A percentile compares a stretch with the other conserved stretches of the same genome.
These are phyloP conservation scores for Fusarium domesticum DNA, from an alignment of 2,329 filamentous ascomycete species.

Conservation along the genomic window DNA sequence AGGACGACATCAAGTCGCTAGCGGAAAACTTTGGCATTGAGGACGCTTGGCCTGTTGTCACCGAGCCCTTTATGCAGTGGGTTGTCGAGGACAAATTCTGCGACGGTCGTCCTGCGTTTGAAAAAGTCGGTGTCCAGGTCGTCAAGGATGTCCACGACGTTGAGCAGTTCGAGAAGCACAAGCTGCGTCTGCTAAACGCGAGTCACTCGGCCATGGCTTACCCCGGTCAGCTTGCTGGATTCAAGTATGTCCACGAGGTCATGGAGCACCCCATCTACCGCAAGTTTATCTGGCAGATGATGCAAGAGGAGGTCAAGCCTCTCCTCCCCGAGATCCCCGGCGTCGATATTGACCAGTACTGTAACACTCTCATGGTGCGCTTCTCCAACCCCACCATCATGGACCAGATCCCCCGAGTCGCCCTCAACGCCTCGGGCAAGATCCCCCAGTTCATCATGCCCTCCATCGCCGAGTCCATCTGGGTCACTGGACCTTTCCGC, in stretches of 20 bases:
- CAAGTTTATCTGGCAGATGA: constrained; percentile 52
- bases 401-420: constrained; percentile 52
- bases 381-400: constrained; percentile 56
- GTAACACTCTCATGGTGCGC: constrained; percentile 50
- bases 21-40: constrained; percentile 45
- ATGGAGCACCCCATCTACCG: constrained; percentile 47
- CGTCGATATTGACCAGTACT: constrained; percentile 51
- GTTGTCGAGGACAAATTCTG: constrained; percentile 52
- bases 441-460: constrained; percentile 52
- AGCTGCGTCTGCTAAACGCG: constrained; percentile 53
- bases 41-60: constrained; percentile 53
- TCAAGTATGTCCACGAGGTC: constrained; percentile 54
- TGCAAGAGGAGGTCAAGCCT: constrained; percentile 54
- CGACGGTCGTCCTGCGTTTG: constrained; percentile 50
- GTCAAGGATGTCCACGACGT: constrained; percentile 50
- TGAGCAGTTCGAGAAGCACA: constrained; percentile 55
- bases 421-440: constrained; percentile 52
- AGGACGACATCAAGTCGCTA: constrained; percentile 44
- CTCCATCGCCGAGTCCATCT: constrained; percentile 46
- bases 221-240: constrained; percentile 49
- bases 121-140: constrained; percentile 52
- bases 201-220: constrained; percentile 53
- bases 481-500: constrained; percentile 43
- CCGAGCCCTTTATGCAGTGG: constrained; percentile 56
- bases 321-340: constrained; percentile 48